Evolutionary conservation across 2,329 filamentous ascomycete genomes (phyloP), one percentile per base, ranked within the genome.

Genomic region (Diaporthe caulivora): DNA sequence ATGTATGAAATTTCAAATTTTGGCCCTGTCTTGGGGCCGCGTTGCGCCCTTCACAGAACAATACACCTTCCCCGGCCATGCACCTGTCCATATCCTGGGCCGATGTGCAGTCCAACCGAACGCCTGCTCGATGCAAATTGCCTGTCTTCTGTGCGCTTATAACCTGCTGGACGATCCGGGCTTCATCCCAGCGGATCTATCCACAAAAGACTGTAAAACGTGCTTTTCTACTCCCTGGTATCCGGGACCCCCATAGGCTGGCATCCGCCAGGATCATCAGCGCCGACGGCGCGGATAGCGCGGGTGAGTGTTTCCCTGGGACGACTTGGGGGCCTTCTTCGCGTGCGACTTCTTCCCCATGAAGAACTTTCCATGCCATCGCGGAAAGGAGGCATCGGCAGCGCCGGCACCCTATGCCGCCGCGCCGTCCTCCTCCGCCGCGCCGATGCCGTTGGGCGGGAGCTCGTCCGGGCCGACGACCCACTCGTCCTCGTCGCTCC

Each of bases 401-500:
- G 44, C 44, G 31, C 18, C 31, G 44, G 62, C 42, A 1, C 26
- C 31, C 62, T 65, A 65, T 18, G 62, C 62, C 62, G 31, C 31
- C 44, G n/a, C 62, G n/a, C 47, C 70, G 29, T 71, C 69, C n/a
- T 47, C 71, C 34, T 73, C 54, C 3, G 72, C 74, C 29, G 72
- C 72, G 17, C 24, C 72, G 53, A 69, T 42, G 26, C 74, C 74
- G 34, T 72, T 74, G 11, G 72, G 72, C 42, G 74, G 74, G 47
- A 85, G 77, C 18, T 82, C 82, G 42, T 82, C 79, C 9, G 83
- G 79, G 67, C 80, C 80, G 11, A 84, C 86, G 18, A 85, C 81
- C 89, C 89, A 91, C 40, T 90, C 88, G 71, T 88, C 85, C 77
- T 89, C 88, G 65, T 90, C 89, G 49, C 85, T 86, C 84, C 88